A percentile compares a stretch with the other conserved stretches of the same genome.
Evolutionary conservation across 1,139 yeast genomes (phyloP).

Genomic region (Diutina siamensis): DNA sequence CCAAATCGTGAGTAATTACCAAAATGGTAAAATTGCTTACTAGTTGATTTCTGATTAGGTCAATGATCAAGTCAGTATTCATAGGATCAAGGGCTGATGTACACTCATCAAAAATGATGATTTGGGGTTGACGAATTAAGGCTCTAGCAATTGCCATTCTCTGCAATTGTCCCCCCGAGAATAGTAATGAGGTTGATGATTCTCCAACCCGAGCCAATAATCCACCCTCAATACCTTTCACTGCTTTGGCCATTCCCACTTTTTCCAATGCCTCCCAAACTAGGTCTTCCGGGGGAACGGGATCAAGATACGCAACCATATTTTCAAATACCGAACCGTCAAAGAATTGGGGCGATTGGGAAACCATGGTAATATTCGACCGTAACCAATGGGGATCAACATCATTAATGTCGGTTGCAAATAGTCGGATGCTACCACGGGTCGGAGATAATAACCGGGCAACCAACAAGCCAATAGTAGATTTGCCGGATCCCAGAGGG

Average conservation of each 20-base stretch:
- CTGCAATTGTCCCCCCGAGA: conserved; percentile 65
- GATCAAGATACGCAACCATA: conserved; percentile 15
- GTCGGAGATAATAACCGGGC: conserved; percentile 37
- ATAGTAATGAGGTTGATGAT: conserved; percentile 39
- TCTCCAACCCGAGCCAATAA: conserved; percentile 48
- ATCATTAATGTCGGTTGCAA: conserved; percentile 29
- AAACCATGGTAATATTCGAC: conserved; percentile 47
- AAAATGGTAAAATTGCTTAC: conserved; percentile 26
- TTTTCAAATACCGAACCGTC: conserved; percentile 61
- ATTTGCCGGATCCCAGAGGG: conserved; percentile 73
- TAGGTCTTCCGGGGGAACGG: conserved; percentile 11
- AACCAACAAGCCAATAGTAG: conserved; percentile 48
- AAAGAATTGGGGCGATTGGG: conserved; percentile 56
- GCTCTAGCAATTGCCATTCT: conserved; percentile 70
- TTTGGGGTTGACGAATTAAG: conserved; percentile 45
- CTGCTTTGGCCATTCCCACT: neutral
- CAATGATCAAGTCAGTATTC: conserved; percentile 30
- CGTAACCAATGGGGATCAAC: conserved; percentile 42
- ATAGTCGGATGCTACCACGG: conserved; percentile 22
- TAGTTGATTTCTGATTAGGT: conserved; percentile 23
- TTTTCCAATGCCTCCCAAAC: neutral
- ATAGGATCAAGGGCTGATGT: conserved; percentile 67
- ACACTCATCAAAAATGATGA: conserved; percentile 67
- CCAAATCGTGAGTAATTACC: conserved; percentile 46
- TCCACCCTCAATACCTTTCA: conserved; percentile 26